Conservation (phyloP, 768 basidiomycete species). For the Russula compacta region DNA sequence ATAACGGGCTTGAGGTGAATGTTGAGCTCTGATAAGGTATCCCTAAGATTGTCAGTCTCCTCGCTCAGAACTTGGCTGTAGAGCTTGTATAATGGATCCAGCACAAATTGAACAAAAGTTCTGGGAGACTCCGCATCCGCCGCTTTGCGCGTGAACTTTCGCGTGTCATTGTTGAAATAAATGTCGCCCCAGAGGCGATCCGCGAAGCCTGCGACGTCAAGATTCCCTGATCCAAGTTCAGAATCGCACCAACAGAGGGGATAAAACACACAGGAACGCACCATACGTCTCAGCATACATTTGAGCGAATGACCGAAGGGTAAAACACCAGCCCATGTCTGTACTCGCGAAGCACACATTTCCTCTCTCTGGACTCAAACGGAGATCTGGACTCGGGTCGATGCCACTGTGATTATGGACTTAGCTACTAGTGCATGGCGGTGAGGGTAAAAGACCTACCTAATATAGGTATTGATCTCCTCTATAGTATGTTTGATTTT, state of each 20-base stretch:
- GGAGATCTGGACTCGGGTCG: constrained; percentile 78
- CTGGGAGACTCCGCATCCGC: constrained; percentile 70
- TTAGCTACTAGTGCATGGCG: background rate
- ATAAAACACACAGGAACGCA: constrained; percentile 25
- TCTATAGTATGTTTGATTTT: constrained; percentile 99
- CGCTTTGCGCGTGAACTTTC: constrained; percentile 85
- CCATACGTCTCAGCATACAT: constrained; percentile 95
- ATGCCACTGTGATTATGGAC: constrained; percentile 45
- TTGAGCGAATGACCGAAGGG: constrained; percentile 85
- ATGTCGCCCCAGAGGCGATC: constrained; percentile 96
- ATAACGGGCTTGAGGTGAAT: constrained; percentile 86
- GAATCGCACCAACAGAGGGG: background rate
- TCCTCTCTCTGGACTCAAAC: constrained; percentile 88
- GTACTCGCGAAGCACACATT: constrained; percentile 97
- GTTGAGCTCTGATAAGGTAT: constrained; percentile 64
- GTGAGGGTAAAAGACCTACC: constrained; percentile 35
- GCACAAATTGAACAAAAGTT: constrained; percentile 91
- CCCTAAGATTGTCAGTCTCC: constrained; percentile 80
- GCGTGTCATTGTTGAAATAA: constrained; percentile 76
- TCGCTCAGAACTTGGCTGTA: constrained; percentile 93
- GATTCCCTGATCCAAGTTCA: constrained; percentile 38
- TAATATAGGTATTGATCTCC: constrained; percentile 94
- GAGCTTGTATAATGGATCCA: constrained; percentile 94
- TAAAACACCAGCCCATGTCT: constrained; percentile 98
- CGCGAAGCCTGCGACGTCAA: constrained; percentile 83